phyloP scores from a whole-genome alignment of 768 basidiomycete genomes.

The Mrakia gelida region DNA sequence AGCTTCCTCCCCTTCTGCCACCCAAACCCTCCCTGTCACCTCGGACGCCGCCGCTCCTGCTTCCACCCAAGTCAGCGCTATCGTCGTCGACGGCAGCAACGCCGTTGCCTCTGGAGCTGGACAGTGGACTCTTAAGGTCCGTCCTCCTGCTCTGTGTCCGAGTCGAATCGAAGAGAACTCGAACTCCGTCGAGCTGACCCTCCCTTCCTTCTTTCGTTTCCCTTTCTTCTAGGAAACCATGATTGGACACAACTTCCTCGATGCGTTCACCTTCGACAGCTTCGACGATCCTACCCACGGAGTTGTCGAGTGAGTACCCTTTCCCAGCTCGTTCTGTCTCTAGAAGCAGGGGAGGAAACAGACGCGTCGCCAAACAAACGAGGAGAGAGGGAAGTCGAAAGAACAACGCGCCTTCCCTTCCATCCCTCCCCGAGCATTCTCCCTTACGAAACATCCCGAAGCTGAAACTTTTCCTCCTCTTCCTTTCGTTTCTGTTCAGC shows the following conservation, averaged over 20 bases:
- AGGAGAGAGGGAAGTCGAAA: background rate
- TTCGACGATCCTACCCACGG: conserved; percentile 63
- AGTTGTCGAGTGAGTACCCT: conserved; percentile 56
- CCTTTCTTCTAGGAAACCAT: conserved; percentile 38
- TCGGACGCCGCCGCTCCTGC: background rate
- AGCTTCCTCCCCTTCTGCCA: background rate
- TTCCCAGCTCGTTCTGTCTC: background rate
- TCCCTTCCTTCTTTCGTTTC: background rate
- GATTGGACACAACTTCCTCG: conserved; percentile 50
- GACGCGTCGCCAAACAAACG: background rate
- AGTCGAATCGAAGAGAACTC: background rate
- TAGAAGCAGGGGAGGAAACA: background rate
- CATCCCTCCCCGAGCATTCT: background rate
- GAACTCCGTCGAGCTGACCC: background rate
- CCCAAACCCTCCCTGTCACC: background rate
- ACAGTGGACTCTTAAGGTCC: background rate
- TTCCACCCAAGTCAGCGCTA: background rate
- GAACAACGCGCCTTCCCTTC: background rate
- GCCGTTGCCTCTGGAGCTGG: background rate
- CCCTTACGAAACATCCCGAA: background rate
- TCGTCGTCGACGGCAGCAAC: background rate
- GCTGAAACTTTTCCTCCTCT: conserved; percentile 7
- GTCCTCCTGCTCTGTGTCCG: background rate
- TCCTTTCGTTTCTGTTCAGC: conserved; percentile 36
- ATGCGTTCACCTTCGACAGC: conserved; percentile 53